Evolutionary conservation across 2,329 filamentous ascomycete species (phyloP).

Genomic region (Talaromyces albobiverticillius): DNA sequence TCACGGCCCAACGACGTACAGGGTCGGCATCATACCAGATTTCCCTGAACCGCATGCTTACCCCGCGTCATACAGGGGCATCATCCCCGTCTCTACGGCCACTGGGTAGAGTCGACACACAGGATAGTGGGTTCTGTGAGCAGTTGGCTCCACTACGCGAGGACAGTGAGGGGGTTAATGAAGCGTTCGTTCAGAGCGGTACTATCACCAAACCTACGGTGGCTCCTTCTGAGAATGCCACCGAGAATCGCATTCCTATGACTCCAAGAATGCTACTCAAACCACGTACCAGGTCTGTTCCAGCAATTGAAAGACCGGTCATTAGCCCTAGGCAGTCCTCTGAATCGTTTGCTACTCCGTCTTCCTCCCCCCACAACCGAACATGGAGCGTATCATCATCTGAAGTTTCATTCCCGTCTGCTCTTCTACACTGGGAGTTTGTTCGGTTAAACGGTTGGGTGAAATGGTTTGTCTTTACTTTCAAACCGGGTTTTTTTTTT

Average conservation of each 20-base stretch:
- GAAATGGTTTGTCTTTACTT: conserved; percentile 5
- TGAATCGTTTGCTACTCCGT: conserved; percentile 2
- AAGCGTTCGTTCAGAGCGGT: conserved; percentile 2
- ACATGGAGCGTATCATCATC: conserved; percentile 5
- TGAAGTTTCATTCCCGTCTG: background rate
- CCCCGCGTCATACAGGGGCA: background rate
- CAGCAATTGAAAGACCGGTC: background rate
- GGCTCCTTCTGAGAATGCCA: background rate
- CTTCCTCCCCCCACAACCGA: background rate
- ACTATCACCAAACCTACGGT: background rate
- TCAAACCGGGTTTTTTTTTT: background rate
- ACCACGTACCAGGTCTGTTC: conserved; percentile 2
- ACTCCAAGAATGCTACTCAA: background rate
- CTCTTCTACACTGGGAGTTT: background rate
- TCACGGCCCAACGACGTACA: conserved; percentile 13
- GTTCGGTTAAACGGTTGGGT: conserved; percentile 8
- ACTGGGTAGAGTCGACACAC: conserved; percentile 3
- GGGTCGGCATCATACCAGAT: conserved; percentile 9
- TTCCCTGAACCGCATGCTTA: conserved; percentile 7
- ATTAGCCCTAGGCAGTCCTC: background rate
- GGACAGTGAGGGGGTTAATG: background rate
- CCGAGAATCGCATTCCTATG: background rate
- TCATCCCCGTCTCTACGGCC: conserved; percentile 7
- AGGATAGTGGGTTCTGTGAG: conserved; percentile 11
- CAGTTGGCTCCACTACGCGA: conserved; percentile 6